Base-by-base conservation (phyloP, 345 rosid species). In the Excoecaria cochinchinensis region DNA sequence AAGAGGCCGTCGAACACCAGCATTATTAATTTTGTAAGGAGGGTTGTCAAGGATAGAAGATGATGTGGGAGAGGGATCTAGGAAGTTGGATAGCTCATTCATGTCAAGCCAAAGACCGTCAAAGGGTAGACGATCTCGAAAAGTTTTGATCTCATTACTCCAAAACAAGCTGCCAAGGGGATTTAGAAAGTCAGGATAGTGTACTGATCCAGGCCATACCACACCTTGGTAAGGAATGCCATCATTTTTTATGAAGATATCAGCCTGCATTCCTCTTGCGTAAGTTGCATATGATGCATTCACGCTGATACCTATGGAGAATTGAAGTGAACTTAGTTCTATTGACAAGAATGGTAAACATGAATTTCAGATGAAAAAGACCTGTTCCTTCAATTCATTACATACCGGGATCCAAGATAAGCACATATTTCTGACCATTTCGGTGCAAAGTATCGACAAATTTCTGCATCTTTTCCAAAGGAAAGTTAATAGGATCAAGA, bases 21-120 rank as follows among this genome's bases (percentile, higher is more conserved):
- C 16, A 64, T 87, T 87, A 85, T 92, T 92, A 36, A 92, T 92
- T 72, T 77, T 79, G 93, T 90, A 92, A 31, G 93, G 90, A 56
- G 95, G 97, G 58, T 82, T 75, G 76, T 92, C 97, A 0, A 88
- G 80, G 21, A 85, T 74, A 6, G 93, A 89, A 61, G 55, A 70
- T 67, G 84, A 87, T 13, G 53, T 67, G 4, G 81, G 69, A 22
- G 85, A 71, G 50, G 93, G 74, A 24, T 89, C 83, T 5, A 83
- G 81, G 83, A 90, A 92, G 76, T 88, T 92, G 24, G 95, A 81
- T 16, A 87, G 0, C 85, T 90, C 95, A 14, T 92, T 92, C 97
- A 92, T 92, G 82, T 92, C 97, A 55, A 92, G 51, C 97, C 97
- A 92, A 55, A 90, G 48, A 64, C 95, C 97, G 75, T 92, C 97